Conservation (phyloP, 2,329 filamentous ascomycete species). For the Verticillium nonalfalfae region DNA sequence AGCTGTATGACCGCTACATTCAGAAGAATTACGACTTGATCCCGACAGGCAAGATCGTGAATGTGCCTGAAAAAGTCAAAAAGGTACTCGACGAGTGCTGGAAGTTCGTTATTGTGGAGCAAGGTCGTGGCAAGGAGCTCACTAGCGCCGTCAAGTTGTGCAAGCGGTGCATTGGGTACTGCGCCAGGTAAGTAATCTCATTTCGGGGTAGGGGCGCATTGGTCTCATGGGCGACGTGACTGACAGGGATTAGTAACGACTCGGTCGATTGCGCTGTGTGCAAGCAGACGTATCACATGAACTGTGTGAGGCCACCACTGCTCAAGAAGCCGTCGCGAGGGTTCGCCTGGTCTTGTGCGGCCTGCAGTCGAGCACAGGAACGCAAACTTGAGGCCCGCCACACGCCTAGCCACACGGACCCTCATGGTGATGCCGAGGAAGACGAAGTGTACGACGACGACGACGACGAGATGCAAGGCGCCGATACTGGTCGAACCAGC, state of each 20-base stretch:
- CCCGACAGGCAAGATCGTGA: conserved; percentile 86
- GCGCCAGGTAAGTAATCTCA: conserved; percentile 63
- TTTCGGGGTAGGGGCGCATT: conserved; percentile 1
- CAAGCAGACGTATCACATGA: conserved; percentile 95
- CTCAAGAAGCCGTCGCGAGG: conserved; percentile 95
- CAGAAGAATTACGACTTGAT: conserved; percentile 97
- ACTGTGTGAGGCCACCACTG: conserved; percentile 86
- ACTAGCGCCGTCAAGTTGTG: conserved; percentile 94
- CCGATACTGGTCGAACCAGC: conserved; percentile 56
- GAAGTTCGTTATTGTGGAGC: conserved; percentile 93
- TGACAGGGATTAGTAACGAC: conserved; percentile 58
- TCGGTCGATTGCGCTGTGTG: conserved; percentile 97
- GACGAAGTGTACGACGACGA: conserved; percentile 63
- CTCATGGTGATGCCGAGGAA: conserved; percentile 59
- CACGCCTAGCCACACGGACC: conserved; percentile 68
- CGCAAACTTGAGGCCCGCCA: conserved; percentile 84
- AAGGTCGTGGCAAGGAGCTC: conserved; percentile 87
- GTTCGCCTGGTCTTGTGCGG: conserved; percentile 96
- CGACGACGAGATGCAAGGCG: conserved; percentile 56
- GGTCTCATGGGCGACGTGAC: conserved; percentile 2
- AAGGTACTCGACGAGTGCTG: conserved; percentile 93
- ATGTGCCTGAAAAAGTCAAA: conserved; percentile 91
- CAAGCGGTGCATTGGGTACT: conserved; percentile 87
- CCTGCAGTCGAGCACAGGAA: conserved; percentile 94
- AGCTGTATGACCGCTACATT: conserved; percentile 96